These are phyloP conservation scores for Picea engelmannii DNA, from an alignment of 83 land plant species.

Conservation along the genomic window DNA sequence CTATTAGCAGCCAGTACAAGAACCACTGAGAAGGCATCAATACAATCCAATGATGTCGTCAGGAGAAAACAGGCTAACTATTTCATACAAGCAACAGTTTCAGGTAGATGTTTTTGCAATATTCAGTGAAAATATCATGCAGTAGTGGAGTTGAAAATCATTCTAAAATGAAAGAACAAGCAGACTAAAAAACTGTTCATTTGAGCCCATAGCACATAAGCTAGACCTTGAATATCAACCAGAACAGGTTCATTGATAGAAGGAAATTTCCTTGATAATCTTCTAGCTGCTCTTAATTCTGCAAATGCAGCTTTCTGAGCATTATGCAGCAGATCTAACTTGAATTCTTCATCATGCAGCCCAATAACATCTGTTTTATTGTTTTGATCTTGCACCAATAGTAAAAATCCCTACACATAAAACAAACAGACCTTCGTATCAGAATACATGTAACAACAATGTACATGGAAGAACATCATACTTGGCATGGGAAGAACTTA, in stretches of 20 bases:
- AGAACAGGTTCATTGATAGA: not conserved
- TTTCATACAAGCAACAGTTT: too few relatives aligned
- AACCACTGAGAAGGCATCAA: too few relatives aligned
- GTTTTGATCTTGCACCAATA: not conserved
- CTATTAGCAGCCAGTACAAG: too few relatives aligned
- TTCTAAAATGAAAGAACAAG: not conserved
- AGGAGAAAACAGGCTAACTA: too few relatives aligned
- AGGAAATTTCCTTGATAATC: not conserved
- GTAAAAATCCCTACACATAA: not conserved
- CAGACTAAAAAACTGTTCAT: not conserved
- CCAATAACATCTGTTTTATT: not conserved
- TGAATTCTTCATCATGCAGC: not conserved
- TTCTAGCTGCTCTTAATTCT: not conserved
- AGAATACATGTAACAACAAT: not conserved
- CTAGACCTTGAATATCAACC: conserved; percentile 11
- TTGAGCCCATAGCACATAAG: not conserved
- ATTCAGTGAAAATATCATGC: too few relatives aligned
- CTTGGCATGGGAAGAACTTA: not conserved
- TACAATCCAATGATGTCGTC: too few relatives aligned
- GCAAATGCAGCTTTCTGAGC: not conserved
- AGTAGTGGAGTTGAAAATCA: not conserved
- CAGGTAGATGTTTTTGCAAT: too few relatives aligned
- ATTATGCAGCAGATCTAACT: not conserved
- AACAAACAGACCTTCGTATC: not conserved
- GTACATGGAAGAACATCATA: not conserved